Evolutionary conservation across 805 yeast species (phyloP).

Genomic region (Isabelozyma rhagii): DNA sequence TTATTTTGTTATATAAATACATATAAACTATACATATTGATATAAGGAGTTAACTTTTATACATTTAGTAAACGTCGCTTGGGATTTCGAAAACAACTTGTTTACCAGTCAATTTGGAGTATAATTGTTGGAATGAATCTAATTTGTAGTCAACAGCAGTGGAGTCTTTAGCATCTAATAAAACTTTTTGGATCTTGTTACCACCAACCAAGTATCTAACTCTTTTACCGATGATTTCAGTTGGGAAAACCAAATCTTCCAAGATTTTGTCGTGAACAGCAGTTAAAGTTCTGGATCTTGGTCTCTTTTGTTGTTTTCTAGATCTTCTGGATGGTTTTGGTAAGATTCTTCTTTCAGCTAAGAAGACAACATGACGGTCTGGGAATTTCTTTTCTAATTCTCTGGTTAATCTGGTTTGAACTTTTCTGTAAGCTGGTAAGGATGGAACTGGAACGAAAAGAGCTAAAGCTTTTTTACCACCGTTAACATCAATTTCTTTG

Average conservation of each 20-base stretch:
- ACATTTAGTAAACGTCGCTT: conserved; percentile 40
- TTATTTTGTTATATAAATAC: background rate
- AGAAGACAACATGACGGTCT: conserved; percentile 98
- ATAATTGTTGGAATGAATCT: conserved; percentile 98
- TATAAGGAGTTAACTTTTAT: background rate
- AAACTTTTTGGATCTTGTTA: conserved; percentile 95
- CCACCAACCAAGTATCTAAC: conserved; percentile 99
- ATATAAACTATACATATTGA: background rate
- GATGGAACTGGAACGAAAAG: conserved; percentile 98
- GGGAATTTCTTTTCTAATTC: conserved; percentile 99
- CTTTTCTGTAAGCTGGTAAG: conserved; percentile 90
- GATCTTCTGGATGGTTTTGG: conserved; percentile 98
- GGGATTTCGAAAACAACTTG: conserved; percentile 96
- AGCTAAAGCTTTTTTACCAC: conserved; percentile 98
- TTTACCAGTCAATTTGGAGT: conserved; percentile 98
- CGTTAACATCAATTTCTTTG: conserved; percentile 95
- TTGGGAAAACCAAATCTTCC: conserved; percentile 99
- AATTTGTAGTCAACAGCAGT: conserved; percentile 96
- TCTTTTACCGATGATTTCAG: conserved; percentile 99
- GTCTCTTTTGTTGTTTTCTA: conserved; percentile 96
- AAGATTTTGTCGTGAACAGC: conserved; percentile 98
- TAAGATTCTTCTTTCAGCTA: conserved; percentile 98
- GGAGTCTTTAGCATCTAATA: conserved; percentile 97
- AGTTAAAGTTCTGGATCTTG: conserved; percentile 98
- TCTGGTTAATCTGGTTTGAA: conserved; percentile 96